Percentiles rank a stretch among this genome's conserved stretches.
phyloP scores from a whole-genome alignment of 2,329 filamentous ascomycete species.

The Septoria linicola region DNA sequence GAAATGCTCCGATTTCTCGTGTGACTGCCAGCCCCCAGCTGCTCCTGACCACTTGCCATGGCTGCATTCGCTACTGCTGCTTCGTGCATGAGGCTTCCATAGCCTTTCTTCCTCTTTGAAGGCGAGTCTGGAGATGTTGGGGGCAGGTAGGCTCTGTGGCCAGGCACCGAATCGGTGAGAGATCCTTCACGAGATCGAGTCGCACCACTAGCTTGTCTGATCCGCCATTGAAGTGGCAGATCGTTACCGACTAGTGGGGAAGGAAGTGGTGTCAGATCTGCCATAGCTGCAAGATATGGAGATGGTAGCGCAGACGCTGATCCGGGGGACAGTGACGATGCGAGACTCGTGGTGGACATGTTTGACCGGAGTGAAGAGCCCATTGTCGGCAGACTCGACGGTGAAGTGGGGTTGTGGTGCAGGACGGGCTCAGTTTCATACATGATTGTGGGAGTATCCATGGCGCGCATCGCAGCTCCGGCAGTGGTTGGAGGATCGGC shows the following conservation, averaged over 20 bases:
- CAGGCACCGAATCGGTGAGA: constrained; percentile 37
- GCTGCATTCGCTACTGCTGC: constrained; percentile 31
- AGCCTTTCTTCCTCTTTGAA: constrained; percentile 49
- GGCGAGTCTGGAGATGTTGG: constrained; percentile 34
- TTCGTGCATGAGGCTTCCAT: constrained; percentile 47
- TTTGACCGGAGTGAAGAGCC: constrained; percentile 40
- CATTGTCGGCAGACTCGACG: constrained; percentile 30
- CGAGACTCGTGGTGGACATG: constrained; percentile 46
- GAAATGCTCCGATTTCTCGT: constrained; percentile 79
- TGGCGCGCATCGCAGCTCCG: constrained; percentile 14
- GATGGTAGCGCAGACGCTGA: constrained; percentile 49
- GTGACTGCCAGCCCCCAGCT: constrained; percentile 38
- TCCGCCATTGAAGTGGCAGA: constrained; percentile 44
- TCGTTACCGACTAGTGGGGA: constrained; percentile 48
- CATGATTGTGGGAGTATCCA: constrained; percentile 24
- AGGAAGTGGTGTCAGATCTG: constrained; percentile 54
- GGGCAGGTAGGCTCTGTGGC: constrained; percentile 28
- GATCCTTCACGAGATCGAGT: constrained; percentile 32
- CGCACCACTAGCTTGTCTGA: constrained; percentile 35
- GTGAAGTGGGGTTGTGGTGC: constrained; percentile 42
- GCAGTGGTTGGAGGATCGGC: constrained; percentile 4
- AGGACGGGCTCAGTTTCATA: constrained; percentile 20
- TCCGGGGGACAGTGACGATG: constrained; percentile 46
- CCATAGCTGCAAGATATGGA: constrained; percentile 49
- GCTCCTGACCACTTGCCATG: constrained; percentile 28